These are phyloP conservation scores for Nepenthes alata DNA, from an alignment of 179 eudicot genomes.

Conservation along the genomic window DNA sequence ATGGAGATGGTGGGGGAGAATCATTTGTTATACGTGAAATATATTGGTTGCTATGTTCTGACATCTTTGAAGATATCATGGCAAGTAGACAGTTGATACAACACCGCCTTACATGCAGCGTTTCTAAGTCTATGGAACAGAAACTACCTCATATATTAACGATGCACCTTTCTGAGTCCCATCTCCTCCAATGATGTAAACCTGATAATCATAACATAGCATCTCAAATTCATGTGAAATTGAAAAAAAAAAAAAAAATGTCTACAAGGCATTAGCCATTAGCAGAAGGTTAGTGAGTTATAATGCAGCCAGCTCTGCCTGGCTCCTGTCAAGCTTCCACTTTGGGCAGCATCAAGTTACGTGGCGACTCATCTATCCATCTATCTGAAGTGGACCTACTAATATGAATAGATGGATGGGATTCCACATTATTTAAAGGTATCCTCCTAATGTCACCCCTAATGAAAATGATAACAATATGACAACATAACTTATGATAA, in stretches of 20 bases:
- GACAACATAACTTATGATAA: no score
- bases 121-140: background rate
- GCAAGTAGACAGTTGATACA: no score
- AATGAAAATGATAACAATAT: no score
- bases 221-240: constrained; percentile 1
- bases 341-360: background rate
- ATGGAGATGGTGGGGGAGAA: background rate
- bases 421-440: background rate
- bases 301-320: background rate
- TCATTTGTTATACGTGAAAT: background rate
- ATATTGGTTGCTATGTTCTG: background rate
- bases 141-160: constrained; percentile 56
- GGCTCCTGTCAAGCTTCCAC: background rate
- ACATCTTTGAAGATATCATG: background rate
- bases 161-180: constrained; percentile 91
- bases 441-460: no score
- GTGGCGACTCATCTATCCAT: no score
- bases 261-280: no score
- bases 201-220: constrained; percentile 27
- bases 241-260: background rate
- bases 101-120: background rate
- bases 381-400: no score
- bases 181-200: constrained; percentile 93
- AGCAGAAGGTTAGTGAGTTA: background rate
- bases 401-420: background rate